Evolutionary conservation across 495 filamentous ascomycete genomes (phyloP).

Genomic region (Lasiosphaeris hirsuta): DNA sequence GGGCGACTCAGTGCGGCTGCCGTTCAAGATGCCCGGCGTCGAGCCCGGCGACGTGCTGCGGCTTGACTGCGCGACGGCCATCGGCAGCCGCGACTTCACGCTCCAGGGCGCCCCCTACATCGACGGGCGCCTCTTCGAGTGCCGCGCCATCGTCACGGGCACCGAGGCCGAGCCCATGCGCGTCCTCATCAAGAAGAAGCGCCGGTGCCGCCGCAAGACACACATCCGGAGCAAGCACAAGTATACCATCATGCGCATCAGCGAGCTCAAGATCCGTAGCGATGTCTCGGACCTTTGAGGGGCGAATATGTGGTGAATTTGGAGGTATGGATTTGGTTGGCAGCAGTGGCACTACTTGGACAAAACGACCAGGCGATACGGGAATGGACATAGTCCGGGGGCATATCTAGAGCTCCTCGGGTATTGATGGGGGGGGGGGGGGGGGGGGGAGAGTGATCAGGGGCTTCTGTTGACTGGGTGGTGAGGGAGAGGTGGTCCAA

Average conservation of each 20-base stretch:
- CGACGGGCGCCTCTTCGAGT: slow-evolving; percentile 78
- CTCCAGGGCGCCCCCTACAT: slow-evolving; percentile 73
- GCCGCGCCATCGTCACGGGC: slow-evolving; percentile 79
- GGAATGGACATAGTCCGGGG: background rate
- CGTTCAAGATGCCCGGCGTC: slow-evolving; percentile 88
- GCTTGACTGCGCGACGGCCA: slow-evolving; percentile 71
- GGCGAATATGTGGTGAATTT: background rate
- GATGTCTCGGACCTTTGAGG: slow-evolving; percentile 9
- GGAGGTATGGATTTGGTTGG: background rate
- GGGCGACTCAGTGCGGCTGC: slow-evolving; percentile 84
- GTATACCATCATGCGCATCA: slow-evolving; percentile 81
- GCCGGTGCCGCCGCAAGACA: slow-evolving; percentile 71
- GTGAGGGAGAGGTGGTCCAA: too few species aligned
- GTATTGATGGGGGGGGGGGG: too few species aligned
- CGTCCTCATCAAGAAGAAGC: slow-evolving; percentile 89
- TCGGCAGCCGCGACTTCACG: slow-evolving; percentile 89
- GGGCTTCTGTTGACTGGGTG: too few species aligned
- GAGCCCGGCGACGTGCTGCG: slow-evolving; percentile 78
- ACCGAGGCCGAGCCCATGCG: slow-evolving; percentile 85
- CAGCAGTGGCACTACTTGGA: background rate
- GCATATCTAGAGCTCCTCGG: background rate
- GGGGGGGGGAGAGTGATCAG: background rate
- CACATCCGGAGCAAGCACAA: slow-evolving; percentile 77
- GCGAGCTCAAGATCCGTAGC: slow-evolving; percentile 63
- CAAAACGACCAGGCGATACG: background rate